Evolutionary conservation across 768 basidiomycete species (phyloP).

Genomic region (Lyophyllum semitale): DNA sequence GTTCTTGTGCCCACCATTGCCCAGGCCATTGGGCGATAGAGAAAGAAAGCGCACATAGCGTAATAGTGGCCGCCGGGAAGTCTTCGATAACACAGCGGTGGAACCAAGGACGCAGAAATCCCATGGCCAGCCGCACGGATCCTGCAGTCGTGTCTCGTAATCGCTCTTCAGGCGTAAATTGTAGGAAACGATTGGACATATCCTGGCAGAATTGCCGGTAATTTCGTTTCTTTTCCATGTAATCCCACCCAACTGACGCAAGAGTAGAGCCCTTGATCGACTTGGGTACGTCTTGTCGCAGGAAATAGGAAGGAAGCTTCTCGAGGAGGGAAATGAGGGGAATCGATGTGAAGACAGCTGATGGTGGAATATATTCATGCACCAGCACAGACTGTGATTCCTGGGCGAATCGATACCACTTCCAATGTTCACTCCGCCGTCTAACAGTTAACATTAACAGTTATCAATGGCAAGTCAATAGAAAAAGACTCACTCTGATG

Average conservation of each 20-base stretch:
- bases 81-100: slow-evolving; percentile 46
- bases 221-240: slow-evolving; percentile 55
- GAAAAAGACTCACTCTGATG: slow-evolving; percentile 54
- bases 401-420: slow-evolving; percentile 73
- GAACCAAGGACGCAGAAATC: slow-evolving; percentile 73
- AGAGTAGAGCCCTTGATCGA: slow-evolving; percentile 32
- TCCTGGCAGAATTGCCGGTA: slow-evolving; percentile 74
- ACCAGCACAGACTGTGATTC: slow-evolving; percentile 80
- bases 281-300: slow-evolving; percentile 29
- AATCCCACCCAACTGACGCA: slow-evolving; percentile 51
- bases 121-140: slow-evolving; percentile 66
- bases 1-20: slow-evolving; percentile 67
- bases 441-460: slow-evolving; percentile 5
- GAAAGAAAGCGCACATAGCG: slow-evolving; percentile 43
- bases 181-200: slow-evolving; percentile 64
- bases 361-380: slow-evolving; percentile 64
- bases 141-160: slow-evolving; percentile 68
- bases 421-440: slow-evolving; percentile 54
- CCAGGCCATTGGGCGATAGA: slow-evolving; percentile 67
- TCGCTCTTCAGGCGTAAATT: slow-evolving; percentile 53
- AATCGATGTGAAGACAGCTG: slow-evolving; percentile 69
- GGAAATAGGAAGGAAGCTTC: slow-evolving; percentile 74
- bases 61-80: slow-evolving; percentile 34
- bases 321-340: slow-evolving; percentile 65
- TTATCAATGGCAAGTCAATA: neutral